phyloP scores from a whole-genome alignment of 2,329 filamentous ascomycete species.

The Trichothecium sympodiale region DNA sequence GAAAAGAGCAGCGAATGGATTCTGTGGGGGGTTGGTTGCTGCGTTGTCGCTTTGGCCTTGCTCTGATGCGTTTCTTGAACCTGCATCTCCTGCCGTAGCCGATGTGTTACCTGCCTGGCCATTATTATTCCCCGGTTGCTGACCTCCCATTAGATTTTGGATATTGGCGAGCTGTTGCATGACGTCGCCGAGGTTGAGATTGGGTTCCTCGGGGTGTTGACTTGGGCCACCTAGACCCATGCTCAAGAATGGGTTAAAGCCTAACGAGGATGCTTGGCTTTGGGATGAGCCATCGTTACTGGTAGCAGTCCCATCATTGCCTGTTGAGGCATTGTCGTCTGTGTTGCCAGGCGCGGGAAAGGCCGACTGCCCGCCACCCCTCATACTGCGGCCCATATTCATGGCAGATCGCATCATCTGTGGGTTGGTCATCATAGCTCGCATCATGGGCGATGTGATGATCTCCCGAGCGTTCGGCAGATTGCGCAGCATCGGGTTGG shows the following conservation, averaged over 20 bases:
- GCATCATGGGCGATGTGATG: constrained; percentile 78
- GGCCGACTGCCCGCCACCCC: constrained; percentile 35
- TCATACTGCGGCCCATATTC: constrained; percentile 67
- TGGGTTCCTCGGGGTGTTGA: too few species aligned
- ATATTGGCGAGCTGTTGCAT: too few species aligned
- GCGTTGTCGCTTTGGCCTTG: not conserved
- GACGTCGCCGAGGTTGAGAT: too few species aligned
- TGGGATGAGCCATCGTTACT: too few species aligned
- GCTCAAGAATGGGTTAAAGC: constrained; percentile 30
- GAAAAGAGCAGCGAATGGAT: constrained; percentile 62
- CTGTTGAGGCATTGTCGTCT: constrained; percentile 47
- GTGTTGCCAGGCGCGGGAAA: constrained; percentile 91
- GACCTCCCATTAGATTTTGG: too few species aligned
- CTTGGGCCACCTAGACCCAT: too few species aligned
- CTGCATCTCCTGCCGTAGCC: constrained; percentile 8
- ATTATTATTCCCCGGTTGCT: too few species aligned
- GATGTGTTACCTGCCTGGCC: too few species aligned
- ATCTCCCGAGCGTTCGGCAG: constrained; percentile 72
- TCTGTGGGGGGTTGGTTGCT: constrained; percentile 28
- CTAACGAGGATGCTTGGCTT: constrained; percentile 15
- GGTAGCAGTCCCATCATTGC: too few species aligned
- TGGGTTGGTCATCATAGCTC: constrained; percentile 88
- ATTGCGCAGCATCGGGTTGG: constrained; percentile 71
- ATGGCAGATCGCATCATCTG: constrained; percentile 72
- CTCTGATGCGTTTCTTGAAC: constrained; percentile 8